Base-by-base conservation (phyloP, 805 yeast species). In the Starmera amethionina region DNA sequence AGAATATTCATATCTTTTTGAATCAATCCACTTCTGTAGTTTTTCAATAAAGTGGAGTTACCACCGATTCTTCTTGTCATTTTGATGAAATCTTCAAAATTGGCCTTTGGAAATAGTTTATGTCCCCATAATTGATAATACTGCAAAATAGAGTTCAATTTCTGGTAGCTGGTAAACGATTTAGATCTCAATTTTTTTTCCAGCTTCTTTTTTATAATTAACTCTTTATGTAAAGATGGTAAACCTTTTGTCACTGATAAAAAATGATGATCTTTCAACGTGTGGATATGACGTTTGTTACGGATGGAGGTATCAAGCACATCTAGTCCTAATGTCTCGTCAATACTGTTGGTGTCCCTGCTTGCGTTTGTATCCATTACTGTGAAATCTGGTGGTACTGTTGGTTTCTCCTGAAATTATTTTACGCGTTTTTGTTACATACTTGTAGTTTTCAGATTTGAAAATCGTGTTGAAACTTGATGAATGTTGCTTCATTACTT, bases 61-160 rank as follows among this genome's bases (percentile, higher is more conserved):
- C 57, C 59, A 12, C 83, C 79, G 34, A 76, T 67, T 13, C 67
- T 60, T 33, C 70, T 65, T 37, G 79, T 59, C 48, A 81, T 59
- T 19, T 68, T 64, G 1, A 82, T 60, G 51, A 88, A 79, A 56
- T 85, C 94, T 36, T 66, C 65, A 47, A 88, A 84, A 46, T 75
- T 79, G 13, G 93, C 86, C 62, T 82, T 83, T 5, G 96, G 95
- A 53, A 72, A 86, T 32, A 87, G 50, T 18, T 71, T 65, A 56
- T 83, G 90, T 1, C 82, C 87, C 89, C 90, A 83, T 30, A 78
- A 50, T 58, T 82, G 87, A 55, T 81, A 83, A 31, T 72, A 65
- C 28, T 68, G 68, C 8, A 82, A 55, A 7, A 83, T 55, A 30
- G 66, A 60, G 9, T 67, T 56, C 40, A 77, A 54, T 54, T 77